phyloP scores from a whole-genome alignment of 2,329 filamentous ascomycete genomes.

The Microcera coccophila region DNA sequence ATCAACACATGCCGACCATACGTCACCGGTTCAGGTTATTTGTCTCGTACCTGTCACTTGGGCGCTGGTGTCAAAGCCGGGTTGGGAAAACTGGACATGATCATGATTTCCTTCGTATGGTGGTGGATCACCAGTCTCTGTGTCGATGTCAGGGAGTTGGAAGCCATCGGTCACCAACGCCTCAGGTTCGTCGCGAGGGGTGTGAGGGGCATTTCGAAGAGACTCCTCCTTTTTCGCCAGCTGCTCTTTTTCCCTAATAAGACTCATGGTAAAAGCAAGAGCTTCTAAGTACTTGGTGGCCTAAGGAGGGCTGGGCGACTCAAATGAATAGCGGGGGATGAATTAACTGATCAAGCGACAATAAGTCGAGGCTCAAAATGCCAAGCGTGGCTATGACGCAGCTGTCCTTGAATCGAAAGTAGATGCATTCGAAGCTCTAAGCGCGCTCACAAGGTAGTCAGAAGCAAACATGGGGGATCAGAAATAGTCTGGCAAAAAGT shows the following conservation, averaged over 20 bases:
- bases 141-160: slow-evolving; percentile 39
- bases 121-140: slow-evolving; percentile 45
- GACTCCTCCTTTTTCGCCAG: slow-evolving; percentile 2
- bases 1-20: background rate
- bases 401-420: too few relatives aligned
- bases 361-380: too few relatives aligned
- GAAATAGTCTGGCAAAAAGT: too few relatives aligned
- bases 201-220: slow-evolving; percentile 11
- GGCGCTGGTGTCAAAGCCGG: slow-evolving; percentile 60
- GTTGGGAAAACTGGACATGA: slow-evolving; percentile 56
- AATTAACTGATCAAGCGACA: too few relatives aligned
- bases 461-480: too few relatives aligned
- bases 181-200: slow-evolving; percentile 22
- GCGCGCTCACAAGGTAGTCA: too few relatives aligned
- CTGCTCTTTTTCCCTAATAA: slow-evolving; percentile 3
- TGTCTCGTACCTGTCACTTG: slow-evolving; percentile 49
- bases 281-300: too few relatives aligned
- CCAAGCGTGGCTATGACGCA: too few relatives aligned
- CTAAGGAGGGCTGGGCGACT: too few relatives aligned
- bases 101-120: slow-evolving; percentile 57
- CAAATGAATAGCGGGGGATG: too few relatives aligned
- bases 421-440: too few relatives aligned
- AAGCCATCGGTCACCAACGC: slow-evolving; percentile 39
- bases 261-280: slow-evolving; percentile 2
- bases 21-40: background rate